Conservation (phyloP, 129 eudicot species). For the Flaveria linearis region DNA sequence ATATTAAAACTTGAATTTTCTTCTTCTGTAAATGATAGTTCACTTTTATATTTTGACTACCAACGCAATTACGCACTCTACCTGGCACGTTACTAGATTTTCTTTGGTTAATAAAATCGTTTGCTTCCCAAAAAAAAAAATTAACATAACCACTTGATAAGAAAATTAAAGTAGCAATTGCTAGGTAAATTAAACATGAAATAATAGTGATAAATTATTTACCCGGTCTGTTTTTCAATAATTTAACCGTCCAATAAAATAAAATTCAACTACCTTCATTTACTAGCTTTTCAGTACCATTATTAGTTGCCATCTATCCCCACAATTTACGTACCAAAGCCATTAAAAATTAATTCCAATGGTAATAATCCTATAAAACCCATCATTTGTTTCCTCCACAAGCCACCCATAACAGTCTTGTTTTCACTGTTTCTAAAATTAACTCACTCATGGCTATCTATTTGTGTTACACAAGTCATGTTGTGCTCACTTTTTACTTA, state of each 20-base stretch:
- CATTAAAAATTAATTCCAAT: background rate
- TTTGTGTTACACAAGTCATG: background rate
- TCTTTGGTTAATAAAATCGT: too few relatives aligned
- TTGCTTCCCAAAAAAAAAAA: too few relatives aligned
- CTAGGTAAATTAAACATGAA: too few relatives aligned
- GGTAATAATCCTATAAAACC: conserved; percentile 23
- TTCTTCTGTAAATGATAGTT: too few relatives aligned
- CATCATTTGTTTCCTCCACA: conserved; percentile 21
- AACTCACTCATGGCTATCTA: conserved; percentile 29
- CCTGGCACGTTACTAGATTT: too few relatives aligned
- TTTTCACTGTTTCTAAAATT: conserved; percentile 11
- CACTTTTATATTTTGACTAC: too few relatives aligned
- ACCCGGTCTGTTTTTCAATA: background rate
- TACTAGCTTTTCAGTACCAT: conserved; percentile 18
- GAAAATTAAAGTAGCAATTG: too few relatives aligned
- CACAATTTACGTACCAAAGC: conserved; percentile 2
- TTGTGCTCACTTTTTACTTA: conserved; percentile 3
- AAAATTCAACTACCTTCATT: conserved; percentile 36
- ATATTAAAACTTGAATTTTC: too few relatives aligned
- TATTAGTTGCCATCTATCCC: conserved; percentile 8
- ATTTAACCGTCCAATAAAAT: conserved; percentile 28
- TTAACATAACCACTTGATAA: too few relatives aligned
- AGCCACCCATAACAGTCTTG: conserved; percentile 20
- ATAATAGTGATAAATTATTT: background rate
- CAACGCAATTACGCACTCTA: too few relatives aligned